Base-by-base conservation (phyloP, 371 early-diverging fungal species). In the Smittium mucronatum region DNA sequence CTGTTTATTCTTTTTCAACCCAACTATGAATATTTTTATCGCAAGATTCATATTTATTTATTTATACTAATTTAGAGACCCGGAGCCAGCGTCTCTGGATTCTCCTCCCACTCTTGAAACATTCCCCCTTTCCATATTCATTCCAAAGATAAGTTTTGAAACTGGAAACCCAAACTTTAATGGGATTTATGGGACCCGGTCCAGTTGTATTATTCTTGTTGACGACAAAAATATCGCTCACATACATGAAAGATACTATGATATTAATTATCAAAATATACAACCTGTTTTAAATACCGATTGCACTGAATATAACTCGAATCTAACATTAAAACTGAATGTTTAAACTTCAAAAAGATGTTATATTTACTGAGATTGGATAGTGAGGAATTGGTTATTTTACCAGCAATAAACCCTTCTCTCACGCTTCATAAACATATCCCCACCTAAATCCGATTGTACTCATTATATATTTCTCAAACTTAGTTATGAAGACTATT, bases 111-210 rank as follows among this genome's bases (percentile, higher is more conserved):
- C 2, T 57, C 21, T 69, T 33, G 58, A 31, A 15, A 5, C 63
- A 29, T 58, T 69, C 28, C 28, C 28, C 5, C 1, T 35, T 8
- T 29, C 64, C 16, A 61, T 64, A 5, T 34, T 28, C 33, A 69
- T 69, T n/a, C 64, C 69, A 34, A 29, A 61, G 61, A 34, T 63
- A 16, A 63, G 17, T 25, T 30, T 36, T 36, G 2, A 2, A 1
- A 15, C 69, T 2, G 5, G 11, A 15, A 26, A 61, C 25, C 1
- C 2, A 47, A n/a, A 58, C 5, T 47, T 58, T 30, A 26, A 60
- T 32, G 31, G 31, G 29, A 16, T 26, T 16, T 69, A 69, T 69
- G 69, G 63, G 34, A 69, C 69, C 16, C 2, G 69, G 21, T 58
- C 69, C 17, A 35, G 57, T 25, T 34, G 30, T 28, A 32, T 69